These are phyloP conservation scores for Saccharomycopsis selenospora DNA, from an alignment of 805 yeast species.

Conservation along the genomic window DNA sequence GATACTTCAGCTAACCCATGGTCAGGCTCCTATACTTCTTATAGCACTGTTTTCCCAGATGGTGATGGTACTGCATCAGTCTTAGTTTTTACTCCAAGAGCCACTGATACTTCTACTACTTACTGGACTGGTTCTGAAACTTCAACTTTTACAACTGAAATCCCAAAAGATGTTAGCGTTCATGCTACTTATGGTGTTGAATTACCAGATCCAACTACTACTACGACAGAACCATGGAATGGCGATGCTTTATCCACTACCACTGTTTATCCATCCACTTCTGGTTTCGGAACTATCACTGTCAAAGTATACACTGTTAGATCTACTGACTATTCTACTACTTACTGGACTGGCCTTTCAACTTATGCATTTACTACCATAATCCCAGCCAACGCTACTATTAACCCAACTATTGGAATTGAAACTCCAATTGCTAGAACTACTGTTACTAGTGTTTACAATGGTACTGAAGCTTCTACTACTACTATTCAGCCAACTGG, in stretches of 20 bases:
- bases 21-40: slow-evolving; percentile 5
- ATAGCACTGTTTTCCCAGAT: background rate
- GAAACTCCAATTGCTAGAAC: background rate
- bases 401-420: slow-evolving; percentile 15
- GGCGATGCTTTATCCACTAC: background rate
- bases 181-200: slow-evolving; percentile 8
- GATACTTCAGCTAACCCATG: slow-evolving; percentile 7
- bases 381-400: slow-evolving; percentile 5
- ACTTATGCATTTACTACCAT: slow-evolving; percentile 10
- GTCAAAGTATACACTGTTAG: background rate
- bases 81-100: background rate
- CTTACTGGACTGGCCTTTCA: slow-evolving; percentile 12
- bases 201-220: slow-evolving; percentile 11
- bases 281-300: slow-evolving; percentile 3
- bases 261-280: background rate
- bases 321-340: slow-evolving; percentile 1
- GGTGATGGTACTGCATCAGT: background rate
- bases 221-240: background rate
- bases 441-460: background rate
- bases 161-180: background rate
- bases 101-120: background rate
- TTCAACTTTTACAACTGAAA: slow-evolving; percentile 4
- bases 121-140: slow-evolving; percentile 11
- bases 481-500: slow-evolving; percentile 1
- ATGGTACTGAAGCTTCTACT: background rate